Base-by-base conservation (phyloP, 352 stramenopile genomes). In the Phytopythium litorale region DNA sequence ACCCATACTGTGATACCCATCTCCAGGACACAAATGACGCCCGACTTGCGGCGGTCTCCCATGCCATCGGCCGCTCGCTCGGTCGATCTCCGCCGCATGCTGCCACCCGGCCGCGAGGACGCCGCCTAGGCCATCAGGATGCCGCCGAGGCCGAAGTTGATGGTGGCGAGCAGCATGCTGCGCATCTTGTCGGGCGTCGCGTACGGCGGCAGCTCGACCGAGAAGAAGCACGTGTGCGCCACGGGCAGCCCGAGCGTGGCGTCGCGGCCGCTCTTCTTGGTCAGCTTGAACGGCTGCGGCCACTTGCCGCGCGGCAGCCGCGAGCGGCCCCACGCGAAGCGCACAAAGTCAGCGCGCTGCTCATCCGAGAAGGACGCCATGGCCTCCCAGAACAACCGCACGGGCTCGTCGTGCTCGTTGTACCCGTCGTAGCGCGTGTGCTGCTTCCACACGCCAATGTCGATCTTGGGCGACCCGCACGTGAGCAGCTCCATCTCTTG, bases 171-270 rank as follows among this genome's bases (percentile, higher is more conserved):
- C 37, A 98, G 71, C 73, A 97, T 96, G 53, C 82, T 88, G 32
- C 77, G 82, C 91, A 98, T 98, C 51, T 86, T 87, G 32, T 97
- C 86, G 46, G 88, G 78, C 3, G 87, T 98, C 43, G 81, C 94
- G 73, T 98, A 98, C 18, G 89, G 88, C 33, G 95, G 95, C 32
- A 98, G 67, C 68, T 98, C 95, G 56, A 98, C 82, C 28, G 88
- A 96, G 70, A 98, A 98, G 78, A 98, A 98, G 72, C 95, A 98
- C 49, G 95, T 98, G 73, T 98, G 95, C 37, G 90, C 93, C 11
- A 98, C 89, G 0, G 92, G 92, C n/a, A 98, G 69, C 43, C 87
- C 92, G 25, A 83, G 67, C 15, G 67, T 89, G 56, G 75, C 79
- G 66, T 97, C 89, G 23, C 89, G 86, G 3, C 88, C 90, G 50